Conservation (phyloP, 352 stramenopile species). For the Phytophthora meadii region DNA sequence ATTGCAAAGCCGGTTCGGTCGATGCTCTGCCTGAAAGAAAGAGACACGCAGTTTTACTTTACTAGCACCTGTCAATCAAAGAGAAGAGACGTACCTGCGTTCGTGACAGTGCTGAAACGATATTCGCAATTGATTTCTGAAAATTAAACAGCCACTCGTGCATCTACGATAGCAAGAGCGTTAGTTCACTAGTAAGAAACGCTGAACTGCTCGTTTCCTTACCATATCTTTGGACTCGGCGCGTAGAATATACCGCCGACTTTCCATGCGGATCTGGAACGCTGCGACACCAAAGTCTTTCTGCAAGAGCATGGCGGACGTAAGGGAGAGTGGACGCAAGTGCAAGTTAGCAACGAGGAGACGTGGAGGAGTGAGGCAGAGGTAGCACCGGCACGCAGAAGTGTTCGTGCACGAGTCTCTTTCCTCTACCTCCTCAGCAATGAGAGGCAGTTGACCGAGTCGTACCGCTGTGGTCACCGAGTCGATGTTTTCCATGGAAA, state of each 20-base stretch:
- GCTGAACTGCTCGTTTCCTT: constrained; percentile 7
- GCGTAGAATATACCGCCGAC: constrained; percentile 79
- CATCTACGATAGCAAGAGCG: constrained; percentile 58
- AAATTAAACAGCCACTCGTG: constrained; percentile 92
- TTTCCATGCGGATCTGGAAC: constrained; percentile 86
- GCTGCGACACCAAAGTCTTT: constrained; percentile 85
- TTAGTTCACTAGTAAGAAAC: constrained; percentile 12
- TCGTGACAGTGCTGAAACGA: constrained; percentile 79
- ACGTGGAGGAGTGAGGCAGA: constrained; percentile 19
- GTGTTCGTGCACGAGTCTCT: constrained; percentile 1
- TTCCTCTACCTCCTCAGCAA: constrained; percentile 15
- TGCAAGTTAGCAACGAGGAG: constrained; percentile 34
- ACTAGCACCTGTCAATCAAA: constrained; percentile 1
- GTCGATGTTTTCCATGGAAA: constrained; percentile 84
- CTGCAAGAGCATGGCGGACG: constrained; percentile 37
- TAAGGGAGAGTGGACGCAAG: constrained; percentile 20
- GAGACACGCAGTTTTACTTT: constrained; percentile 16
- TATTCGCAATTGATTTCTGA: constrained; percentile 89
- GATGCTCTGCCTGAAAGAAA: constrained; percentile 49
- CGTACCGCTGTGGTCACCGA: constrained; percentile 86
- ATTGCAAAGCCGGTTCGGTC: constrained; percentile 56
- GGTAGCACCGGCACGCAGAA: constrained; percentile 8
- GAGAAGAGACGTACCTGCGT: constrained; percentile 47
- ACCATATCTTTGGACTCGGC: constrained; percentile 86
- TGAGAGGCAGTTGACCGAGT: constrained; percentile 8